Evolutionary conservation across 2,329 filamentous ascomycete genomes (phyloP).

Genomic region (Aspergillus carbonarius): DNA sequence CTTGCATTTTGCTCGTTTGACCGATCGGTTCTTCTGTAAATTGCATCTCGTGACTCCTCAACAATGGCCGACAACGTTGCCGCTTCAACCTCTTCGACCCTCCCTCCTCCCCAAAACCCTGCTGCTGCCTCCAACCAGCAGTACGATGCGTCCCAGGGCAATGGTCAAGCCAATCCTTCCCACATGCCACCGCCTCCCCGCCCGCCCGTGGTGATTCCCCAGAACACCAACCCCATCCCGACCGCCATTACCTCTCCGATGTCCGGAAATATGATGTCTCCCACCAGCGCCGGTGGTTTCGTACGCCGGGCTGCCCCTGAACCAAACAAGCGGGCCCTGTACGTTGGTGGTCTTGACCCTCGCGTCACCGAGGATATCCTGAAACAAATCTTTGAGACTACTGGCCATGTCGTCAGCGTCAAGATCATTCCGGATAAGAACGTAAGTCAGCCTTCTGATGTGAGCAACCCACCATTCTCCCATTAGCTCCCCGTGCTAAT

Average conservation of each 20-base stretch:
- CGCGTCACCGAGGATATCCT: conserved; percentile 94
- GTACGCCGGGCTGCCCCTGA: conserved; percentile 90
- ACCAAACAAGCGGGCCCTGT: conserved; percentile 96
- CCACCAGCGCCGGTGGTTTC: conserved; percentile 76
- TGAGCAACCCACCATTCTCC: background rate
- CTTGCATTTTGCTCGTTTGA: conserved; percentile 21
- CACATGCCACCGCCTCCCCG: conserved; percentile 90
- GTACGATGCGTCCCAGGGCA: conserved; percentile 71
- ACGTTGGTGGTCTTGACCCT: conserved; percentile 91
- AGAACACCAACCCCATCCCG: conserved; percentile 93
- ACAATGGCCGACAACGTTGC: conserved; percentile 77
- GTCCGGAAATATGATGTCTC: conserved; percentile 77
- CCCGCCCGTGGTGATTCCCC: conserved; percentile 79
- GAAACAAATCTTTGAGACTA: conserved; percentile 98
- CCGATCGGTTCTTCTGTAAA: conserved; percentile 23
- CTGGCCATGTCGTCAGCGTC: conserved; percentile 95
- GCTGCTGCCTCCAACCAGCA: conserved; percentile 67
- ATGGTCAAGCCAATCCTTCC: conserved; percentile 65
- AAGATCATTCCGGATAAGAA: conserved; percentile 99
- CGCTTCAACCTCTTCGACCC: conserved; percentile 61
- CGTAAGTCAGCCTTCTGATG: conserved; percentile 58
- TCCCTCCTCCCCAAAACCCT: conserved; percentile 68
- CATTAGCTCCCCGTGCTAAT: conserved; percentile 16
- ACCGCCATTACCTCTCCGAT: conserved; percentile 88
- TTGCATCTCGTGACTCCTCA: conserved; percentile 25